Conservation (phyloP, 805 yeast species). For the Aciculoconidium aculeatum region DNA sequence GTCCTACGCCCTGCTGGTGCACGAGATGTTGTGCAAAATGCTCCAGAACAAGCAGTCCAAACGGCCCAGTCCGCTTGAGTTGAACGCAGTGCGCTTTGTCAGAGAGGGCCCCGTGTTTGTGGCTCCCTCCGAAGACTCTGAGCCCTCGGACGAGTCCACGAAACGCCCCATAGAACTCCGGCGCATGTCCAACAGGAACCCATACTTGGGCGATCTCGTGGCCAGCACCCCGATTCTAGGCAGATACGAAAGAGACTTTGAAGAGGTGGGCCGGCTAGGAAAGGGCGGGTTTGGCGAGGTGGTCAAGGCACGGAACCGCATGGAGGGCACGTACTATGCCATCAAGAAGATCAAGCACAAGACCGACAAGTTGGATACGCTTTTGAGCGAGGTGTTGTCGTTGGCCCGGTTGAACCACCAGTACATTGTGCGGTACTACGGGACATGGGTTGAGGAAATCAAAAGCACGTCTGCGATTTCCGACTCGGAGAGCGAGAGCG, state of each 20-base stretch:
- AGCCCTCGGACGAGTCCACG: neutral
- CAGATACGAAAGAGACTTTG: constrained; percentile 88
- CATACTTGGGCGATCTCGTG: constrained; percentile 6
- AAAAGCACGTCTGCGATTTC: constrained; percentile 9
- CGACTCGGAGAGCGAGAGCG: constrained; percentile 16
- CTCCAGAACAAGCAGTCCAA: constrained; percentile 60
- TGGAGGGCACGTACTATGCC: constrained; percentile 94
- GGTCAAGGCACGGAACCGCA: constrained; percentile 88
- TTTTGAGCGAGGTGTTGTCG: constrained; percentile 86
- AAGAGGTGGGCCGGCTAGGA: constrained; percentile 86
- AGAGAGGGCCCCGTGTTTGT: constrained; percentile 49
- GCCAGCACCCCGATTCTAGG: constrained; percentile 34
- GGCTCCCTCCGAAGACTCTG: neutral
- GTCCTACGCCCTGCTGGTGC: constrained; percentile 60
- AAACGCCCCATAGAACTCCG: neutral
- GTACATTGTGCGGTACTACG: constrained; percentile 91
- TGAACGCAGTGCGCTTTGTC: constrained; percentile 76
- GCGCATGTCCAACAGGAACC: constrained; percentile 5
- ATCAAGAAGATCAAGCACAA: constrained; percentile 85
- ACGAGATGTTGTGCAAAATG: constrained; percentile 61
- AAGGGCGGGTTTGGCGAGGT: constrained; percentile 98
- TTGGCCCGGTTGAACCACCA: constrained; percentile 91
- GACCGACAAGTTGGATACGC: constrained; percentile 70
- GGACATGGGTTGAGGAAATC: constrained; percentile 94
- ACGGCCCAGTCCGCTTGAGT: constrained; percentile 78